Evolutionary conservation across 73 alveolate genomes (phyloP).

Genomic region (Paramecium sexaurelia): DNA sequence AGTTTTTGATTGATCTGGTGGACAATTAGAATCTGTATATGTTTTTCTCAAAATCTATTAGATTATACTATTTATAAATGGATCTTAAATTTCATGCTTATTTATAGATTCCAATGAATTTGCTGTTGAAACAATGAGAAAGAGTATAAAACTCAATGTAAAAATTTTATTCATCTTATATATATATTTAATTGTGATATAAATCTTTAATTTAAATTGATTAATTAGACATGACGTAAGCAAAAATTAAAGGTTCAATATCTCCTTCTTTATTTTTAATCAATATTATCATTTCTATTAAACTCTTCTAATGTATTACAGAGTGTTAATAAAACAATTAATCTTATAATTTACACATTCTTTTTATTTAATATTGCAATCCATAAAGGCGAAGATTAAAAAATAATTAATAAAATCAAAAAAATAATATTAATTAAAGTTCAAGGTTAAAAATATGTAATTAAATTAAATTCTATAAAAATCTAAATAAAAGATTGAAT

Average conservation of each 20-base stretch:
- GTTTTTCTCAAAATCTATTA: slow-evolving; percentile 15
- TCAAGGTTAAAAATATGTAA: too few relatives aligned
- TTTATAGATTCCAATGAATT: background rate
- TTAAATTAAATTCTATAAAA: too few relatives aligned
- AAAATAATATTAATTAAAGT: too few relatives aligned
- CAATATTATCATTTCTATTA: too few relatives aligned
- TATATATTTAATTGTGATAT: slow-evolving; percentile 9
- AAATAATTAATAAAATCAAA: too few relatives aligned
- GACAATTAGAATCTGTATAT: background rate
- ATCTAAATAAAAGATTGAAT: too few relatives aligned
- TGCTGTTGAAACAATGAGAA: background rate
- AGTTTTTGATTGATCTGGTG: slow-evolving; percentile 33
- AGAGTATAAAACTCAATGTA: background rate
- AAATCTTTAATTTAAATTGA: background rate
- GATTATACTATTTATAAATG: background rate
- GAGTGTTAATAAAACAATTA: too few relatives aligned
- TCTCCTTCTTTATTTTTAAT: too few relatives aligned
- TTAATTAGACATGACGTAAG: background rate
- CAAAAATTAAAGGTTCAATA: background rate
- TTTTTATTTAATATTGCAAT: too few relatives aligned
- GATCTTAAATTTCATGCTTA: background rate
- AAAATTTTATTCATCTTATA: slow-evolving; percentile 3
- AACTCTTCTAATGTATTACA: too few relatives aligned
- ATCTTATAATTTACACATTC: too few relatives aligned
- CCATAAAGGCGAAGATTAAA: too few relatives aligned